Conservation (phyloP, 176 grass and related monocot genomes). For the Lolium rigidum region DNA sequence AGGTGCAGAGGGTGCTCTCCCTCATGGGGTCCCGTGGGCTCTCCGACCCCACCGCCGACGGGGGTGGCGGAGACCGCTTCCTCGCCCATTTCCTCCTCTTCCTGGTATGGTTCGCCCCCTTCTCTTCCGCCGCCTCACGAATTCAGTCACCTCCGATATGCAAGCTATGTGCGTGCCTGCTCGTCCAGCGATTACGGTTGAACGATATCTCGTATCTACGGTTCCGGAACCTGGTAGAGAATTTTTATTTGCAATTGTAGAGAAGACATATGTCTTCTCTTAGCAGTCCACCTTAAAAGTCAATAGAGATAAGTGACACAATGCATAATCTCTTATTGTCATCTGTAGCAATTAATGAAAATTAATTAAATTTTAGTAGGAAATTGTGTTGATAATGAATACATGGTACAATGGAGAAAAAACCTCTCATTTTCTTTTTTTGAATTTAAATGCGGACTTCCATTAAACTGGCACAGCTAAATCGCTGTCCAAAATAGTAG, state of each 20-base stretch:
- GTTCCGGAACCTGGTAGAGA: background rate
- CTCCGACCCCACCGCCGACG: background rate
- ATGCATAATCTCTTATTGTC: too few relatives aligned
- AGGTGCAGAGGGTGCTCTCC: slow-evolving; percentile 69
- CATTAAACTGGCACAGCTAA: too few relatives aligned
- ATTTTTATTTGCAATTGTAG: background rate
- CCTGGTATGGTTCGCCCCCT: slow-evolving; percentile 40
- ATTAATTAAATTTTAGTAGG: too few relatives aligned
- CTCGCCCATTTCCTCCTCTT: slow-evolving; percentile 80
- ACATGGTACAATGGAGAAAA: too few relatives aligned
- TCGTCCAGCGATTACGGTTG: background rate
- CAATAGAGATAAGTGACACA: too few relatives aligned
- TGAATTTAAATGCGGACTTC: too few relatives aligned
- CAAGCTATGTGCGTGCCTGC: background rate
- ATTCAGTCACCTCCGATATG: background rate
- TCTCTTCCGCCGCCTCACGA: background rate
- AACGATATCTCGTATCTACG: background rate
- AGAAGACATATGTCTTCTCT: too few relatives aligned
- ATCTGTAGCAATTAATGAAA: too few relatives aligned
- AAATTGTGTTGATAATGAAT: too few relatives aligned
- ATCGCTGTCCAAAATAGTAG: too few relatives aligned
- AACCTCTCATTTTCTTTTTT: too few relatives aligned
- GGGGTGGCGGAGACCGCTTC: slow-evolving; percentile 60
- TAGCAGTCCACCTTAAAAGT: too few relatives aligned
- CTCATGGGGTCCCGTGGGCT: slow-evolving; percentile 44